A percentile compares a stretch with the other conserved stretches of the same genome.
Conservation (phyloP, 202 grass and related monocot genomes). For the Setaria viridis region DNA sequence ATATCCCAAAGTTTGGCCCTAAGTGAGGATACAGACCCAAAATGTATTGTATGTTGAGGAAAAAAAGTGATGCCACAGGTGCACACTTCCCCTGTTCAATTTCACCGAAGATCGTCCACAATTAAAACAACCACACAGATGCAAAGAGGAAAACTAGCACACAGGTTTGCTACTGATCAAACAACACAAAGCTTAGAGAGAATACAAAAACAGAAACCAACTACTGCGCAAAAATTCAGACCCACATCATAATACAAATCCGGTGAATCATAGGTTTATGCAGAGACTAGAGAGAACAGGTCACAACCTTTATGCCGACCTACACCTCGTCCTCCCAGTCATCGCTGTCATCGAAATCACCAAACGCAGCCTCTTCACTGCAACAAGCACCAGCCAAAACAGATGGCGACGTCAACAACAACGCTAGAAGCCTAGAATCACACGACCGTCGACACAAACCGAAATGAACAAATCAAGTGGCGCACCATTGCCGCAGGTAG, state of each 20-base stretch:
- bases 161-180: neutral
- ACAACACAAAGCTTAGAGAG: neutral
- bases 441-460: neutral
- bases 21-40: neutral
- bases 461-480: constrained; percentile 8
- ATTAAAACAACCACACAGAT: neutral
- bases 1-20: neutral
- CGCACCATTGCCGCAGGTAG: constrained; percentile 33
- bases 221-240: neutral
- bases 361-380: constrained; percentile 47
- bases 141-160: neutral
- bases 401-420: neutral
- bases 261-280: neutral
- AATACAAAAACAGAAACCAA: neutral
- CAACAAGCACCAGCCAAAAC: neutral
- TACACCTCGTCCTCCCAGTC: constrained; percentile 3
- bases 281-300: neutral
- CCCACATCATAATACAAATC: neutral
- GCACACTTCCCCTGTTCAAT: neutral
- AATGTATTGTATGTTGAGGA: neutral
- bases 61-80: neutral
- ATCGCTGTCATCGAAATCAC: constrained; percentile 15
- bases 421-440: constrained; percentile 13
- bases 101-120: neutral
- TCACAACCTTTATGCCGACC: constrained; percentile 26